Evolutionary conservation across 768 basidiomycete species (phyloP).

Genomic region (Lactifluus hygrophoroides): DNA sequence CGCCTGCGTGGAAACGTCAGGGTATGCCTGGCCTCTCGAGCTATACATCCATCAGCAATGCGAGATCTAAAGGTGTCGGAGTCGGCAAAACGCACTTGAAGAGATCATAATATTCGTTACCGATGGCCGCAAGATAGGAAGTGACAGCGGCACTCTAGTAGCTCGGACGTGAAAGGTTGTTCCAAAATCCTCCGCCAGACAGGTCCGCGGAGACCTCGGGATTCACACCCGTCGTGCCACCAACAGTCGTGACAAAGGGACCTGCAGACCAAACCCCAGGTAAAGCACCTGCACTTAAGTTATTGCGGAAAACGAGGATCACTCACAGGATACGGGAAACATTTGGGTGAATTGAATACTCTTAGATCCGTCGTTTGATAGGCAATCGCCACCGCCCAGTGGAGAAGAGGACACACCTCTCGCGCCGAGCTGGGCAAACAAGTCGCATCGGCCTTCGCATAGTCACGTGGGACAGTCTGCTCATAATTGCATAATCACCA

Average conservation of each 20-base stretch:
- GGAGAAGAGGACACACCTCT: slow-evolving; percentile 53
- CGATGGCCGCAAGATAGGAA: too few species aligned
- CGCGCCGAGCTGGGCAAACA: slow-evolving; percentile 54
- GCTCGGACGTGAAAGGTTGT: slow-evolving; percentile 27
- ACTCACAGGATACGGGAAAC: slow-evolving; percentile 37
- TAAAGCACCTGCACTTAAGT: neutral
- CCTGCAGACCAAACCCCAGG: slow-evolving; percentile 8
- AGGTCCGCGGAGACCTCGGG: slow-evolving; percentile 54
- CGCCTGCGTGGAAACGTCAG: too few species aligned
- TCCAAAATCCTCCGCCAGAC: slow-evolving; percentile 65
- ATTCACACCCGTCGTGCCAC: slow-evolving; percentile 45
- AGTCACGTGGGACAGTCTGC: slow-evolving; percentile 46
- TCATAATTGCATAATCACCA: too few species aligned
- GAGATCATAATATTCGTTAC: slow-evolving; percentile 38
- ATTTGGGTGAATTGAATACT: slow-evolving; percentile 26
- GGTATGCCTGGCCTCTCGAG: too few species aligned
- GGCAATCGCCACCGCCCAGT: slow-evolving; percentile 54
- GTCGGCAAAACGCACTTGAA: slow-evolving; percentile 57
- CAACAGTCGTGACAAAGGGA: slow-evolving; percentile 62
- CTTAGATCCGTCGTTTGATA: slow-evolving; percentile 29
- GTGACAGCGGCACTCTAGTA: slow-evolving; percentile 28
- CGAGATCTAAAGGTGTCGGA: too few species aligned
- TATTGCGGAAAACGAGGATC: slow-evolving; percentile 32
- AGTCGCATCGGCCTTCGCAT: slow-evolving; percentile 46
- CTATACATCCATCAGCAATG: too few species aligned